Percentiles rank a stretch among this genome's conserved stretches.
Evolutionary conservation across 768 basidiomycete species (phyloP).

Genomic region (Collybia nuda): DNA sequence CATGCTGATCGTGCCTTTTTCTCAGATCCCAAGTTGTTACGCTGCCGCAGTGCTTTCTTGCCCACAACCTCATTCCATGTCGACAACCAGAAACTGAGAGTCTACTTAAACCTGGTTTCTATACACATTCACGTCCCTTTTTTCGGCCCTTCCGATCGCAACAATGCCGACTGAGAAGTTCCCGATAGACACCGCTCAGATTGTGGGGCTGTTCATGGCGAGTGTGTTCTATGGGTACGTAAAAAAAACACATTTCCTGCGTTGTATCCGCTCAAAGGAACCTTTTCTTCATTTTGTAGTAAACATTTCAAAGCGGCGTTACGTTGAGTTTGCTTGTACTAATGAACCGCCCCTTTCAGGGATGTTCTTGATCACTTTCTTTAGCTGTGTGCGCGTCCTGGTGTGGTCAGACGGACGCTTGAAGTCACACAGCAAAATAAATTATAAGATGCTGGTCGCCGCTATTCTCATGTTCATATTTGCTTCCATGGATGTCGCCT

Average conservation of each 20-base stretch:
- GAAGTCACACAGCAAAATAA: constrained; percentile 21
- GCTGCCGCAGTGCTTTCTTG: no score
- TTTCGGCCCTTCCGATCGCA: background rate
- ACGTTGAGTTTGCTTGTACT: no score
- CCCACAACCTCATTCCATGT: no score
- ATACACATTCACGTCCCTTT: background rate
- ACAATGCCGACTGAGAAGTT: constrained; percentile 21
- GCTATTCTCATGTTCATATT: constrained; percentile 38
- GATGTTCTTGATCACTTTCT: constrained; percentile 35
- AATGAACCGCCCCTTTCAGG: constrained; percentile 14
- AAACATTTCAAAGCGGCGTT: no score
- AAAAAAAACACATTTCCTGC: background rate
- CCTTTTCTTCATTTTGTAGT: background rate
- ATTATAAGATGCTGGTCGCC: constrained; percentile 34
- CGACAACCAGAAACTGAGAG: no score
- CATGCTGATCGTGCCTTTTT: no score
- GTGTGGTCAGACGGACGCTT: constrained; percentile 26
- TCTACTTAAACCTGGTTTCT: no score
- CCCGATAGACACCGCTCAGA: constrained; percentile 35
- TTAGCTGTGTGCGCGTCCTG: constrained; percentile 31
- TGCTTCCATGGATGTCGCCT: constrained; percentile 38
- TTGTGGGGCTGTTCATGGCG: constrained; percentile 40
- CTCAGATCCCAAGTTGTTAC: no score
- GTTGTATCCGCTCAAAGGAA: background rate
- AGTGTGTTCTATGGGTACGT: constrained; percentile 36